These are phyloP conservation scores for Gymnopus androsaceus DNA, from an alignment of 1,284 basidiomycete genomes.

Conservation along the genomic window DNA sequence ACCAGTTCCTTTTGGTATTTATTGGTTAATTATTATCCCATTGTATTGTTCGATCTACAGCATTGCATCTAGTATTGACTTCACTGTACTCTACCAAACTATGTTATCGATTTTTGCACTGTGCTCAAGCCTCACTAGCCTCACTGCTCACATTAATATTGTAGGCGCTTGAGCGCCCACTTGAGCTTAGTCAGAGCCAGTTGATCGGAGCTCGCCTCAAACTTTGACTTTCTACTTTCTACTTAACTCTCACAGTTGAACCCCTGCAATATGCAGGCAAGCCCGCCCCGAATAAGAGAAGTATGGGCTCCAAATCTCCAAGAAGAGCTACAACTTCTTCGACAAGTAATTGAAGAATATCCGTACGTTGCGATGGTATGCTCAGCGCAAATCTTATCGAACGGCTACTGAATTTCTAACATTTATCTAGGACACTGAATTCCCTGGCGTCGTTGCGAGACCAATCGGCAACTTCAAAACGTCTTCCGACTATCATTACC, in stretches of 20 bases:
- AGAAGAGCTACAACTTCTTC: slow-evolving; percentile 85
- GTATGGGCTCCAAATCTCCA: slow-evolving; percentile 97
- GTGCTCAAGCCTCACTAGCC: too few relatives aligned
- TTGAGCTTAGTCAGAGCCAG: background rate
- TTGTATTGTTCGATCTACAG: background rate
- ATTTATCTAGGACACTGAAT: slow-evolving; percentile 87
- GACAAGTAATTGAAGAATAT: slow-evolving; percentile 86
- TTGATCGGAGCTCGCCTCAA: background rate
- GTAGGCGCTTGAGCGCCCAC: background rate
- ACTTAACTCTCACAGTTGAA: background rate
- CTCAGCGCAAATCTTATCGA: background rate
- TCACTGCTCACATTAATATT: too few relatives aligned
- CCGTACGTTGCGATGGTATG: slow-evolving; percentile 95
- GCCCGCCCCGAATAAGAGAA: slow-evolving; percentile 77
- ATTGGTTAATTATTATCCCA: slow-evolving; percentile 1
- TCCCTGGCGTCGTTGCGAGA: slow-evolving; percentile 96
- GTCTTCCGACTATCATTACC: slow-evolving; percentile 98
- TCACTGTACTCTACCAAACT: background rate
- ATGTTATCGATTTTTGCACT: too few relatives aligned
- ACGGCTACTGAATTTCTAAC: slow-evolving; percentile 14
- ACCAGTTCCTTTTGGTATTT: background rate
- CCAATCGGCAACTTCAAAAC: slow-evolving; percentile 97
- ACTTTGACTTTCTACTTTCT: background rate
- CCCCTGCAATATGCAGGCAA: slow-evolving; percentile 9
- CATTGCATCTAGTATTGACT: background rate